Percentiles rank a stretch among this genome's conserved stretches.
These are phyloP conservation scores for Endocalyx cinctus DNA, from an alignment of 2,329 filamentous ascomycete genomes.

Conservation along the genomic window DNA sequence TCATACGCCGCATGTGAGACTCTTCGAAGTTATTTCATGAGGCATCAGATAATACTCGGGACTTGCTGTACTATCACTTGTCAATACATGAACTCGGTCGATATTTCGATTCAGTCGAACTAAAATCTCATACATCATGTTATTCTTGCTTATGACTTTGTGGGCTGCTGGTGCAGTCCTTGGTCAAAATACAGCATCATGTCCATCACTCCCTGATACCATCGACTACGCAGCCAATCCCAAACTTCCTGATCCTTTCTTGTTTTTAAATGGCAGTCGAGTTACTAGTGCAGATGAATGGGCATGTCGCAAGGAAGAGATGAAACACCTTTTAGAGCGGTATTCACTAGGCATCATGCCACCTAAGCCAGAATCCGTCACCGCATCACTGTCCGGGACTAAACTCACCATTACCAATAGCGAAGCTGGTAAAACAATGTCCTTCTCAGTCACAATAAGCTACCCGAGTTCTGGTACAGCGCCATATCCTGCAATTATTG, in stretches of 20 bases:
- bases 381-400: constrained; percentile 27
- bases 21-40: too few relatives aligned
- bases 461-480: constrained; percentile 25
- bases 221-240: too few relatives aligned
- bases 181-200: too few relatives aligned
- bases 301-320: constrained; percentile 37
- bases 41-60: too few relatives aligned
- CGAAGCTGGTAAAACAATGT: constrained; percentile 27
- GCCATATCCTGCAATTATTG: constrained; percentile 45
- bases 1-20: too few relatives aligned
- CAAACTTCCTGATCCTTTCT: constrained; percentile 36
- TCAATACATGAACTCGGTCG: too few relatives aligned
- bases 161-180: too few relatives aligned
- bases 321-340: constrained; percentile 29
- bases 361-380: constrained; percentile 28
- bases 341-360: constrained; percentile 36
- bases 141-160: too few relatives aligned
- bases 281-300: constrained; percentile 35
- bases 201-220: too few relatives aligned
- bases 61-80: too few relatives aligned
- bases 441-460: constrained; percentile 26
- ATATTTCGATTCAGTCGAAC: too few relatives aligned
- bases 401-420: constrained; percentile 32
- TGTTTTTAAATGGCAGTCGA: constrained; percentile 30
- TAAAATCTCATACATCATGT: too few relatives aligned